Conservation (phyloP, 495 filamentous ascomycete genomes). For the Platismatia glauca region DNA sequence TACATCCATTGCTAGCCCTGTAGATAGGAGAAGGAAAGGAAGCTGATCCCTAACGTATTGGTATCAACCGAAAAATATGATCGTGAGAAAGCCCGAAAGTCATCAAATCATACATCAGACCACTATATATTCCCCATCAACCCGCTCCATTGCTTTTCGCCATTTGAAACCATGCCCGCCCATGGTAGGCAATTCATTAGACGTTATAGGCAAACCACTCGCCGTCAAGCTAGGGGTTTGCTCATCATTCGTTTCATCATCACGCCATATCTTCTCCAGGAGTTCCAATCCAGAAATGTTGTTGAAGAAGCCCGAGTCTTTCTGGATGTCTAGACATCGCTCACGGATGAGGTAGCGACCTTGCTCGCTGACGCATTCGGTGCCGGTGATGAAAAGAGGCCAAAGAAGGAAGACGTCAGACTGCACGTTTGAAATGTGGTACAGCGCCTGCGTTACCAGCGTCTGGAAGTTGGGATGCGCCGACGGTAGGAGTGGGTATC, state of each 20-base stretch:
- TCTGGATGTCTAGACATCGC: slow-evolving; percentile 77
- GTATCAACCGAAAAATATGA: background rate
- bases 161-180: slow-evolving; percentile 56
- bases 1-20: background rate
- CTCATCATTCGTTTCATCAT: slow-evolving; percentile 30
- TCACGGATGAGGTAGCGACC: slow-evolving; percentile 69
- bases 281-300: slow-evolving; percentile 80
- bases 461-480: slow-evolving; percentile 72
- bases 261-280: slow-evolving; percentile 73
- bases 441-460: slow-evolving; percentile 69
- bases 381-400: slow-evolving; percentile 86
- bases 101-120: slow-evolving; percentile 52
- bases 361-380: slow-evolving; percentile 76
- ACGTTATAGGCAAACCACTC: slow-evolving; percentile 7
- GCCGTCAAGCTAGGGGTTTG: background rate
- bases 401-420: slow-evolving; percentile 86
- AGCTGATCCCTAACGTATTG: background rate
- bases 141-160: slow-evolving; percentile 65
- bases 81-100: background rate
- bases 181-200: slow-evolving; percentile 6
- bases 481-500: slow-evolving; percentile 64
- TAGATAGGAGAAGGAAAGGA: background rate
- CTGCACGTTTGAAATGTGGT: slow-evolving; percentile 69
- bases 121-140: slow-evolving; percentile 81
- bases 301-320: slow-evolving; percentile 84